These are phyloP conservation scores for Microstegium vimineum DNA, from an alignment of 176 grass and related monocot genomes.

Conservation along the genomic window DNA sequence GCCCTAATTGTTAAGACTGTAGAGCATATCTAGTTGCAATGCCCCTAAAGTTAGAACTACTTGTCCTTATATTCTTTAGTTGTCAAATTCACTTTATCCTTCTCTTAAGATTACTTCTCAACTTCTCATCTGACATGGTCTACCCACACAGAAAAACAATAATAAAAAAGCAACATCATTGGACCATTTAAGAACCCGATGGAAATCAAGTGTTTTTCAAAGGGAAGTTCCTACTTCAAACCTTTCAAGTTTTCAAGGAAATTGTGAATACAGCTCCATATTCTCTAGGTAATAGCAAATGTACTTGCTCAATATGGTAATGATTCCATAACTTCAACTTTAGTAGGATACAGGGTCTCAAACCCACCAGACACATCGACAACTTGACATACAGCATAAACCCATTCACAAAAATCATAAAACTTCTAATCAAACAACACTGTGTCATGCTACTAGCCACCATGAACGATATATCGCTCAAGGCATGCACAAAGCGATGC, in stretches of 20 bases:
- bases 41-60: neutral
- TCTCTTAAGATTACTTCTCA: neutral
- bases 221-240: neutral
- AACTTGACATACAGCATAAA: slow-evolving; percentile 15
- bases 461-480: neutral
- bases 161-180: neutral
- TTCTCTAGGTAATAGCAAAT: neutral
- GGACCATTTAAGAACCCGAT: neutral
- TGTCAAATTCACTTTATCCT: neutral
- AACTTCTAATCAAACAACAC: neutral
- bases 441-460: neutral
- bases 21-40: neutral
- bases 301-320: neutral
- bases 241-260: neutral
- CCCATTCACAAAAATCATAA: neutral
- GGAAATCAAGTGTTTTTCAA: neutral
- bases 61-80: neutral
- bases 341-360: neutral
- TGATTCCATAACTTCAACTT: neutral
- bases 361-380: neutral
- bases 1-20: neutral
- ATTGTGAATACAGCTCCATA: neutral
- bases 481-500: neutral
- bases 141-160: neutral
- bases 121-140: neutral